Base-by-base conservation (phyloP, 768 basidiomycete genomes). In the Russula foetens region DNA sequence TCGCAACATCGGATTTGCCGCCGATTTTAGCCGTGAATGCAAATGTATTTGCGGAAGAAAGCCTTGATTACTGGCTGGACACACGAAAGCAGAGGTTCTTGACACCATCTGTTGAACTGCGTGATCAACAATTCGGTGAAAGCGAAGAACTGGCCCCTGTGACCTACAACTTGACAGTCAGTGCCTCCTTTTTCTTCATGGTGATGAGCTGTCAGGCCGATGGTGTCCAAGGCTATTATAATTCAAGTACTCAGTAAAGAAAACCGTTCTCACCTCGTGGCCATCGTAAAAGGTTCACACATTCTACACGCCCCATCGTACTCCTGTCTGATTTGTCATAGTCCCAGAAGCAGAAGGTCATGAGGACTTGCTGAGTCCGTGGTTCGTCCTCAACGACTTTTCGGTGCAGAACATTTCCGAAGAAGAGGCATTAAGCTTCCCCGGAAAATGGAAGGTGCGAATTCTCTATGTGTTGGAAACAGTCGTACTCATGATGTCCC, bases 361-460 rank as follows among this genome's bases (percentile, higher is more conserved):
- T 7, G 71, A 68, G 8, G 45, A 44, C 44, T 60, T 26, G 68
- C 75, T 65, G 24, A 84, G 83, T 56, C 82, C 84, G 1, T 99
- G 97, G 97, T 88, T 88, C 67, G 72, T 98, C 56, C 98, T 98
- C 83, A 99, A 99, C 69, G 97, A 99, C 69, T 99, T 99, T 69
- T 79, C 85, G 1, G 97, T 99, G 14, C 78, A 79, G 50, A 90
- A 90, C 58, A 83, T 98, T 31, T 76, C 87, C 2, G 90, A 96
- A 72, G 80, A 85, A 35, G 94, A 98, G 67, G 96, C 91, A 1
- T 73, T 98, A 60, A 85, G 86, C 67, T 94, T 97, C 69, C 84
- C 88, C 9, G 85, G 80, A n/a, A 79, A 77, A 48, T 99, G 96
- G 96, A 99, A 99, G 82, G 95, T 89, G 29, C 31, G 79, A 43